Evolutionary conservation across 805 yeast genomes (phyloP).

Genomic region (Starmera amethionina): DNA sequence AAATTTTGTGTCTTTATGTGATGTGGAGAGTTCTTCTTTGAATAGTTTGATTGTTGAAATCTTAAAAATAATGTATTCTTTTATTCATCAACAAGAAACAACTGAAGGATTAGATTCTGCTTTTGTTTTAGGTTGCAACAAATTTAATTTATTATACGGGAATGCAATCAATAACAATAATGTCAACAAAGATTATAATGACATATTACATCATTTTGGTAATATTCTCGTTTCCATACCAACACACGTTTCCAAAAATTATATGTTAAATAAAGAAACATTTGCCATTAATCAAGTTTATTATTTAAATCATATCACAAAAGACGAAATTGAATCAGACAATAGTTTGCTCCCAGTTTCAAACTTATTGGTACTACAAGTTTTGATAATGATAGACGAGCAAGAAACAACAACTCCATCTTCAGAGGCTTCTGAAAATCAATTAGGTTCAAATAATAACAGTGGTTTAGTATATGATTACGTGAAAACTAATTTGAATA

Average conservation of each 20-base stretch:
- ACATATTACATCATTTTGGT: constrained; percentile 17
- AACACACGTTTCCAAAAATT: constrained; percentile 12
- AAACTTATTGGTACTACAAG: constrained; percentile 9
- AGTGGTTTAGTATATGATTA: constrained; percentile 6
- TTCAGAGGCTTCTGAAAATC: not conserved
- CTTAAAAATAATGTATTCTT: constrained; percentile 17
- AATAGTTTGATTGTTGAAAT: constrained; percentile 18
- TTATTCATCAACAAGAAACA: constrained; percentile 15
- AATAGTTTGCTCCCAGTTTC: constrained; percentile 5
- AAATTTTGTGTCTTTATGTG: constrained; percentile 16
- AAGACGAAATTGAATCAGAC: not conserved
- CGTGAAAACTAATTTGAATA: constrained; percentile 7
- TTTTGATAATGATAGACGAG: constrained; percentile 21
- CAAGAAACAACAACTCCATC: constrained; percentile 11
- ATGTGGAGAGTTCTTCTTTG: constrained; percentile 10
- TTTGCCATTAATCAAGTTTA: constrained; percentile 14
- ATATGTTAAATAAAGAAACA: constrained; percentile 17
- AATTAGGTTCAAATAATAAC: not conserved
- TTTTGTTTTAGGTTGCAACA: constrained; percentile 19
- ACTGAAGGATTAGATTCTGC: constrained; percentile 17
- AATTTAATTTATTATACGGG: constrained; percentile 14
- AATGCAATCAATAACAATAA: constrained; percentile 1
- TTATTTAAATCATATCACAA: constrained; percentile 7
- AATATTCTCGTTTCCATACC: constrained; percentile 17
- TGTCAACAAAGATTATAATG: constrained; percentile 12